phyloP scores from a whole-genome alignment of 106 monocot genomes.

The Hemerocallis citrina region DNA sequence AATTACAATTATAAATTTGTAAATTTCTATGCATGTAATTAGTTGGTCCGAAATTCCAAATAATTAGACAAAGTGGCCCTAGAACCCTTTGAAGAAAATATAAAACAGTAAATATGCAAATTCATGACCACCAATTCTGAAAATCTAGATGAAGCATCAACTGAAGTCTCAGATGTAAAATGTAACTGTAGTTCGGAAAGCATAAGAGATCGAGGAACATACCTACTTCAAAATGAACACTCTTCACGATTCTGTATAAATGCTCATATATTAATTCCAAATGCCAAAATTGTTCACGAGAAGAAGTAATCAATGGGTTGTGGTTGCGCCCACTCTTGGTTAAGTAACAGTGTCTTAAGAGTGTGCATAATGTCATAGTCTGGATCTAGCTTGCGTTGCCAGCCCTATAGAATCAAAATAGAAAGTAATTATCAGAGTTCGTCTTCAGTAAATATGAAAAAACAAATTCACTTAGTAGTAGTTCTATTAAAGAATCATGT shows the following conservation, averaged over 20 bases:
- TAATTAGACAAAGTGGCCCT: too few species aligned
- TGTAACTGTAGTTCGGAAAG: too few species aligned
- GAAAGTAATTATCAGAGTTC: not conserved
- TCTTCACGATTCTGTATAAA: not conserved
- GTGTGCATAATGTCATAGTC: conserved; percentile 65
- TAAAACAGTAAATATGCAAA: too few species aligned
- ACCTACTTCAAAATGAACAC: not conserved
- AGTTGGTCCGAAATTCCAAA: too few species aligned
- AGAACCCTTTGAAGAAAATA: too few species aligned
- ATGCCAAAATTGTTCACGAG: conserved; percentile 24
- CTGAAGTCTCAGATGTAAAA: too few species aligned
- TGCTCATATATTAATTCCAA: not conserved
- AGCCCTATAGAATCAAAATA: conserved; percentile 34
- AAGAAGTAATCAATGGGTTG: conserved; percentile 46
- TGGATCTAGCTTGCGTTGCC: conserved; percentile 82
- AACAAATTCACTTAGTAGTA: not conserved
- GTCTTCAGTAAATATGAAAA: not conserved
- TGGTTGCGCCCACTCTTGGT: conserved; percentile 29
- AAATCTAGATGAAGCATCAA: too few species aligned
- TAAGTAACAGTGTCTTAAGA: conserved; percentile 43
- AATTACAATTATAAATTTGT: too few species aligned
- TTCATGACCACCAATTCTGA: too few species aligned
- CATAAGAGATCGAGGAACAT: not conserved
- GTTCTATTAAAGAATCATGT: not conserved
- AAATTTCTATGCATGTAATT: too few species aligned